Conservation (phyloP, 2,329 filamentous ascomycete genomes). For the Penicillium sp. region DNA sequence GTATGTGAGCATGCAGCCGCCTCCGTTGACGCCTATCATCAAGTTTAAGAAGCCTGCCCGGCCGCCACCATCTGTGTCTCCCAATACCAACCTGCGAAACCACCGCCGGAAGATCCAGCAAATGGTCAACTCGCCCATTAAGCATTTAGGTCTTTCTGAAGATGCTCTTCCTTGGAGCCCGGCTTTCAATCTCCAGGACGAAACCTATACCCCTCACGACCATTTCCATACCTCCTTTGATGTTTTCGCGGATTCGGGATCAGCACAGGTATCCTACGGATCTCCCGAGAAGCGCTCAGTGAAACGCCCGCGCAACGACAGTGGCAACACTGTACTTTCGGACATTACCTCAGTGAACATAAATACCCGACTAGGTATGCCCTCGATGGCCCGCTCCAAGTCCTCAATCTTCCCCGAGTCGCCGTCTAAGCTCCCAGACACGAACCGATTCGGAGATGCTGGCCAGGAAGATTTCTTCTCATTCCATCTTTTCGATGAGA, state of each 20-base stretch:
- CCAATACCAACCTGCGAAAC: slow-evolving; percentile 85
- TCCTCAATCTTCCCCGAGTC: slow-evolving; percentile 42
- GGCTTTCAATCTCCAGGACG: slow-evolving; percentile 53
- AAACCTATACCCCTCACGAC: slow-evolving; percentile 41
- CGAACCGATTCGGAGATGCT: slow-evolving; percentile 35
- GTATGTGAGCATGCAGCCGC: slow-evolving; percentile 62
- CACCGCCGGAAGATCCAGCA: slow-evolving; percentile 81
- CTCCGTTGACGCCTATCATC: slow-evolving; percentile 78
- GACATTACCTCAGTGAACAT: slow-evolving; percentile 43
- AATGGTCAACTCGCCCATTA: slow-evolving; percentile 75
- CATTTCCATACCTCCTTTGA: slow-evolving; percentile 54
- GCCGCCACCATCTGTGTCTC: slow-evolving; percentile 76
- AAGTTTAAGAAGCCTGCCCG: slow-evolving; percentile 71
- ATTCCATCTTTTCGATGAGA: slow-evolving; percentile 50
- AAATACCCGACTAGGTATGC: slow-evolving; percentile 37
- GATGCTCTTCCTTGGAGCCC: slow-evolving; percentile 49
- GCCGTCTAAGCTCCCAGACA: slow-evolving; percentile 40
- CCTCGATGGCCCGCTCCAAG: slow-evolving; percentile 36
- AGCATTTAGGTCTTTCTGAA: slow-evolving; percentile 43
- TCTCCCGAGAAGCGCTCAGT: slow-evolving; percentile 58
- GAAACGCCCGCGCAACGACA: slow-evolving; percentile 53
- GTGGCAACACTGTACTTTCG: slow-evolving; percentile 52
- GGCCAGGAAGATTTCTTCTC: slow-evolving; percentile 49
- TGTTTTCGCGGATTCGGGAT: slow-evolving; percentile 52
- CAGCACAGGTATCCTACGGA: slow-evolving; percentile 43